Percentiles rank a stretch among this genome's conserved stretches.
Evolutionary conservation across 2,329 filamentous ascomycete species (phyloP).

Genomic region (Diaporthe velutina): DNA sequence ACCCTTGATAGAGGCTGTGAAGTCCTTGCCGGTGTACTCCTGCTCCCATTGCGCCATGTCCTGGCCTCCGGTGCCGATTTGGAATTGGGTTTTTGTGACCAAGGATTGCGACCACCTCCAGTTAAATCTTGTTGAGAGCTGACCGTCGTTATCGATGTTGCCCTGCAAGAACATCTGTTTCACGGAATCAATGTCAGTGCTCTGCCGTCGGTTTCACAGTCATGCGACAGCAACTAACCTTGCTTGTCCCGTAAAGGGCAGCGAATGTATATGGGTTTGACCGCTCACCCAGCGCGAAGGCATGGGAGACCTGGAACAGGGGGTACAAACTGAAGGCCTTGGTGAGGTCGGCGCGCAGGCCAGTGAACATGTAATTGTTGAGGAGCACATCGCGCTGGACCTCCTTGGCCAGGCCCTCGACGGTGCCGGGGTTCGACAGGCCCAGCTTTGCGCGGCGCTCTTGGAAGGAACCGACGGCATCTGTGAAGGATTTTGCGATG

Average conservation of each 20-base stretch:
- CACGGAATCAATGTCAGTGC: constrained; percentile 34
- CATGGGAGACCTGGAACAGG: constrained; percentile 97
- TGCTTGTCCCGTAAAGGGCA: constrained; percentile 91
- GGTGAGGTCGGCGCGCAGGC: constrained; percentile 94
- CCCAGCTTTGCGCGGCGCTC: constrained; percentile 90
- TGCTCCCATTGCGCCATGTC: constrained; percentile 95
- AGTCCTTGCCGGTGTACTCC: constrained; percentile 94
- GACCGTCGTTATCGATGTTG: constrained; percentile 92
- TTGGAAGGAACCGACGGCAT: constrained; percentile 85
- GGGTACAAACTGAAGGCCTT: constrained; percentile 96
- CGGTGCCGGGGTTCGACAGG: constrained; percentile 90
- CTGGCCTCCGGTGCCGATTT: constrained; percentile 82
- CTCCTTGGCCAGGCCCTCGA: constrained; percentile 88
- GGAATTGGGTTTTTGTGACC: constrained; percentile 88
- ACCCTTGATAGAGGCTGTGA: constrained; percentile 92
- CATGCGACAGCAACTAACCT: constrained; percentile 69
- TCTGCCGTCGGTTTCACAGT: neutral
- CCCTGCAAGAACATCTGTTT: constrained; percentile 92
- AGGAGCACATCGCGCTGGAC: constrained; percentile 97
- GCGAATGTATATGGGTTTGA: constrained; percentile 96
- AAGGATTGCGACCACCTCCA: constrained; percentile 86
- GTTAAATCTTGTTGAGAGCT: constrained; percentile 91
- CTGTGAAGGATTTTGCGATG: constrained; percentile 75
- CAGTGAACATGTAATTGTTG: constrained; percentile 96
- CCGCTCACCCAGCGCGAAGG: constrained; percentile 93